These are phyloP conservation scores for Xenoacremonium recifei DNA, from an alignment of 2,329 filamentous ascomycete species.

Conservation along the genomic window DNA sequence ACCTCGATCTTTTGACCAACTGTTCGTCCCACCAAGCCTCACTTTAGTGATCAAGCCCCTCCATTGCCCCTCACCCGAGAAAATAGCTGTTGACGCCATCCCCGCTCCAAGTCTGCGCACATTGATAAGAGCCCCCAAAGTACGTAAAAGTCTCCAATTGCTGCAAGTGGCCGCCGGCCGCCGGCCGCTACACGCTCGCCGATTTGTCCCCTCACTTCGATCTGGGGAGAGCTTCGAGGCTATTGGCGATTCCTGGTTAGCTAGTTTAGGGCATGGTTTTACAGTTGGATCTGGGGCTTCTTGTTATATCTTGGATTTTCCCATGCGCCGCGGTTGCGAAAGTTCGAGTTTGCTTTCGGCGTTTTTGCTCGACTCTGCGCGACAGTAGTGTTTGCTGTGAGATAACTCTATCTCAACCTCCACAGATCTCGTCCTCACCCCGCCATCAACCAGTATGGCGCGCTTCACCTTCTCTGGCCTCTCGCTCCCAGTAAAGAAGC, in stretches of 20 bases:
- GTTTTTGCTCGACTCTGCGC: no score
- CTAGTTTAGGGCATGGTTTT: neutral
- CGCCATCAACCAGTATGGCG: conserved; percentile 13
- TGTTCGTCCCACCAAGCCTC: no score
- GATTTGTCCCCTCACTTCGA: neutral
- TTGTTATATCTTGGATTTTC: neutral
- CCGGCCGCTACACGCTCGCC: neutral
- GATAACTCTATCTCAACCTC: neutral
- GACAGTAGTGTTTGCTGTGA: neutral
- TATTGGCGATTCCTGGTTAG: neutral
- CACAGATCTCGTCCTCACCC: neutral
- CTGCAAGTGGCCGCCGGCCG: neutral
- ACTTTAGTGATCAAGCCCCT: no score
- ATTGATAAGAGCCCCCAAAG: neutral
- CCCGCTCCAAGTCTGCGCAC: no score
- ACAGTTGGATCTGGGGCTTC: neutral
- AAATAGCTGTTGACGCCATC: no score
- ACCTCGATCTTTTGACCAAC: no score
- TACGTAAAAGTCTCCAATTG: neutral
- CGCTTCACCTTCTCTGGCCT: conserved; percentile 14
- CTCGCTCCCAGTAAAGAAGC: conserved; percentile 22
- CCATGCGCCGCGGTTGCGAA: no score
- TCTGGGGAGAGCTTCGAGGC: neutral
- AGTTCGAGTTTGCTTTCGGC: no score
- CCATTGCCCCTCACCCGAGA: no score